Evolutionary conservation across 2,329 filamentous ascomycete species (phyloP), one percentile per base, ranked within the genome.

Genomic region (Penicillium frequentans): DNA sequence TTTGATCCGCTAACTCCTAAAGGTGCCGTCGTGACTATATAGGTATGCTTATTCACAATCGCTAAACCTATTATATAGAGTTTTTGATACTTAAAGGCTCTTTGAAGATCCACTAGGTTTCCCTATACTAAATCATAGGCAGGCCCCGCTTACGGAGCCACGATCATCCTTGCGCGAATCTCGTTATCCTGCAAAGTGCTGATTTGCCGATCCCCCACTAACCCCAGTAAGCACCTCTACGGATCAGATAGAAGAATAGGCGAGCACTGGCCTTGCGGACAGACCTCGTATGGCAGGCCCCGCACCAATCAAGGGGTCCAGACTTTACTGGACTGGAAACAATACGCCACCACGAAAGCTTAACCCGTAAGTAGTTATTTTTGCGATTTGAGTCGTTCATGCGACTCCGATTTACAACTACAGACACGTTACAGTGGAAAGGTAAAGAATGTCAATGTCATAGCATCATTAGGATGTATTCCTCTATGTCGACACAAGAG

Each of bases 391-490:
- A 16, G 5, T 4, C 8, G 10, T 13, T 29, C 5, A 24, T 19
- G 27, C n/a, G 10, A 35, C 2, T 29, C 35, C 11, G 26, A 35
- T 14, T 23, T 44, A 52, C 23, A n/a, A n/a, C n/a, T n/a, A n/a
- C n/a, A n/a, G 56, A 72, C 67, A 33, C 10, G 24, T 29, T 5
- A n/a, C 10, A 29, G 39, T 13, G 55, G 26, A 13, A 35, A 37
- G 31, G 42, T 46, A 31, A 31, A 29, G 19, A 45, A 51, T 56
- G 52, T 62, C 61, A 45, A 51, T 56, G 52, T 62, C 61, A 64
- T 62, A 55, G 62, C 60, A 60, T 65, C 61, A 61, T 63, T 61
- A 62, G 55, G 52, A 61, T 60, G 26, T 57, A 56, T 54, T 55
- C 48, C 54, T 59, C 54, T 59, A 56, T 61, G 50, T 52, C 19